phyloP scores from a whole-genome alignment of 2,329 filamentous ascomycete species.

The Fusarium transvaalense region DNA sequence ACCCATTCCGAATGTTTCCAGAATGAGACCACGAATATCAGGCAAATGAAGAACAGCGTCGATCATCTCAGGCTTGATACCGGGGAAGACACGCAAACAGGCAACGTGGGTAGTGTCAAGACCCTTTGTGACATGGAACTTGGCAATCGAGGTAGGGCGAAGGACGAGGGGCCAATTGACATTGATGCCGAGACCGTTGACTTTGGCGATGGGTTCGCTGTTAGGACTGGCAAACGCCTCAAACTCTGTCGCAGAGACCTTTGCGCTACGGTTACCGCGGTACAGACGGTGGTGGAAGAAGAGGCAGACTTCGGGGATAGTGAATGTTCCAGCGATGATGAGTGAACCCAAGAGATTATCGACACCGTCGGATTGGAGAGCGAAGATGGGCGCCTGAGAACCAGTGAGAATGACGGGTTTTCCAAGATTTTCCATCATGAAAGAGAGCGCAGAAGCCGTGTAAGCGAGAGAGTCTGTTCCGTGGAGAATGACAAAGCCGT shows the following conservation, averaged over 20 bases:
- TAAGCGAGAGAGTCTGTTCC: slow-evolving; percentile 92
- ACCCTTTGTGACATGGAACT: slow-evolving; percentile 79
- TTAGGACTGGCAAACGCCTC: slow-evolving; percentile 93
- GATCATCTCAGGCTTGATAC: slow-evolving; percentile 93
- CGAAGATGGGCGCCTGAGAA: slow-evolving; percentile 87
- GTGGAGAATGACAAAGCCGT: slow-evolving; percentile 91
- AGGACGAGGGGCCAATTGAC: slow-evolving; percentile 85
- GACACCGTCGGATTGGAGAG: slow-evolving; percentile 89
- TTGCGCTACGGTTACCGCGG: slow-evolving; percentile 88
- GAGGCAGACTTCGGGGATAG: slow-evolving; percentile 91
- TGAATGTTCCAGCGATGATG: slow-evolving; percentile 91
- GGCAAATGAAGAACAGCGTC: slow-evolving; percentile 83
- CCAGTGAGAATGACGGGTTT: slow-evolving; percentile 92
- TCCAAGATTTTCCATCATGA: slow-evolving; percentile 91
- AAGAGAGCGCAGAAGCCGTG: slow-evolving; percentile 89
- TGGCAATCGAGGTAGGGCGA: slow-evolving; percentile 78
- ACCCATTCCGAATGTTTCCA: slow-evolving; percentile 94
- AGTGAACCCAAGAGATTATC: slow-evolving; percentile 91
- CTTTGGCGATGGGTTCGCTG: slow-evolving; percentile 81
- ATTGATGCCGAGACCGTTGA: slow-evolving; percentile 83
- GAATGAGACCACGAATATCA: slow-evolving; percentile 82
- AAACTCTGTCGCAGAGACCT: slow-evolving; percentile 87
- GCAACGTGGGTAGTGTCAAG: slow-evolving; percentile 91
- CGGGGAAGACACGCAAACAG: slow-evolving; percentile 89
- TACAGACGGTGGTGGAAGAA: slow-evolving; percentile 95